Evolutionary conservation across 495 filamentous ascomycete species (phyloP).

Genomic region (Trichoderma parareesei): DNA sequence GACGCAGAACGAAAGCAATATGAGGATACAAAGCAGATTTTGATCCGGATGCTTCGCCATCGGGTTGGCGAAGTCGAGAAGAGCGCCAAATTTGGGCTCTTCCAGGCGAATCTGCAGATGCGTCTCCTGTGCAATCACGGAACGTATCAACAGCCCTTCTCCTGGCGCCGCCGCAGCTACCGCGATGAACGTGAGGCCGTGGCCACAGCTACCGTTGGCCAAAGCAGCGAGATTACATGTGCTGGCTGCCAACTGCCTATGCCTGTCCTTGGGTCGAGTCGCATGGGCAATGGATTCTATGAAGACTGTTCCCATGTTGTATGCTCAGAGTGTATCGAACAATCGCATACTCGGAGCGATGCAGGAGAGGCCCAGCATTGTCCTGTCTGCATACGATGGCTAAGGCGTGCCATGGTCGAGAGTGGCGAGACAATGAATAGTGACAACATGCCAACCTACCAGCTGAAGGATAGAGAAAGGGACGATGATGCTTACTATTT

Average conservation of each 20-base stretch:
- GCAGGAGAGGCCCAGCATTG: slow-evolving; percentile 9
- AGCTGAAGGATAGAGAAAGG: neutral
- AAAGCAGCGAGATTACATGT: slow-evolving; percentile 18
- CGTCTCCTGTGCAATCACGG: slow-evolving; percentile 41
- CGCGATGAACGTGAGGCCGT: slow-evolving; percentile 19
- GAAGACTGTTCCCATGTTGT: slow-evolving; percentile 26
- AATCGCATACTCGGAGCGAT: neutral
- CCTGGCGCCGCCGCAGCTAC: slow-evolving; percentile 24
- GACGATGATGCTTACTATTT: slow-evolving; percentile 17
- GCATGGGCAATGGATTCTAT: slow-evolving; percentile 15
- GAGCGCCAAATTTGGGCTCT: slow-evolving; percentile 24
- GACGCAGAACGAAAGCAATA: slow-evolving; percentile 27
- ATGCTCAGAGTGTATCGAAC: slow-evolving; percentile 25
- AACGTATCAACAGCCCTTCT: slow-evolving; percentile 31
- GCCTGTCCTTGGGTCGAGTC: slow-evolving; percentile 19
- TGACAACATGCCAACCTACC: slow-evolving; percentile 3
- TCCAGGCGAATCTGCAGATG: slow-evolving; percentile 35
- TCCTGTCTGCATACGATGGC: slow-evolving; percentile 15
- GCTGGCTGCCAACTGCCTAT: slow-evolving; percentile 18
- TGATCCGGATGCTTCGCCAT: slow-evolving; percentile 26
- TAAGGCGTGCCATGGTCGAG: neutral
- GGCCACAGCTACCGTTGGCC: slow-evolving; percentile 17
- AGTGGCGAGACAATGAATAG: neutral
- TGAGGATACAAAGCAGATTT: slow-evolving; percentile 20
- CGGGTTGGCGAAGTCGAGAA: slow-evolving; percentile 21